Percentiles rank a stretch among this genome's conserved stretches.
Conservation (phyloP, 352 stramenopile genomes). For the Phytophthora capsici region DNA sequence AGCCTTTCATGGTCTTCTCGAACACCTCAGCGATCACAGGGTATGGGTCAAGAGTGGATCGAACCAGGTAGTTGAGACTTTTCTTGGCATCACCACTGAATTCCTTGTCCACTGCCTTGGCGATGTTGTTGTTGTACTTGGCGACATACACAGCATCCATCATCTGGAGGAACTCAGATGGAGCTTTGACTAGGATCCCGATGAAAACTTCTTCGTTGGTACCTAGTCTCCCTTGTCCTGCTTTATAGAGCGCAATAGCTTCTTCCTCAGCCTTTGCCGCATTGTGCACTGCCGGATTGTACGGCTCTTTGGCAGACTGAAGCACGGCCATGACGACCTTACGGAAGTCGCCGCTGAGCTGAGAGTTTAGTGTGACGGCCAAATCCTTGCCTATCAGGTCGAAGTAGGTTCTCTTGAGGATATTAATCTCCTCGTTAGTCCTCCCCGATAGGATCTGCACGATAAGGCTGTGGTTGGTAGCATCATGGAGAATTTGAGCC, state of each 20-base stretch:
- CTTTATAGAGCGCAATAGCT: conserved; percentile 74
- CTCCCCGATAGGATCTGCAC: conserved; percentile 72
- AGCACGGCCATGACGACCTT: conserved; percentile 80
- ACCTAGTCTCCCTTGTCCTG: conserved; percentile 71
- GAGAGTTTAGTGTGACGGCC: conserved; percentile 63
- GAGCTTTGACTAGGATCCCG: conserved; percentile 57
- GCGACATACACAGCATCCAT: conserved; percentile 74
- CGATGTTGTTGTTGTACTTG: conserved; percentile 86
- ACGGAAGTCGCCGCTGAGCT: conserved; percentile 78
- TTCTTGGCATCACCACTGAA: conserved; percentile 83
- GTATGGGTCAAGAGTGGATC: conserved; percentile 65
- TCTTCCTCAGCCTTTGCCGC: conserved; percentile 69
- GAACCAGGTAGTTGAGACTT: conserved; percentile 65
- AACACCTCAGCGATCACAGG: conserved; percentile 73
- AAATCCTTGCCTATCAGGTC: conserved; percentile 73
- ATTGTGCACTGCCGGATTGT: conserved; percentile 72
- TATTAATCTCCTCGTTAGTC: conserved; percentile 82
- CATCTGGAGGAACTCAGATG: conserved; percentile 68
- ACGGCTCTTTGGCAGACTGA: conserved; percentile 54
- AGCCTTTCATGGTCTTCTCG: conserved; percentile 77
- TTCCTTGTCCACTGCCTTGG: conserved; percentile 80
- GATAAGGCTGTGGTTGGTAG: conserved; percentile 73
- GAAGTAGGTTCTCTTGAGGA: conserved; percentile 84
- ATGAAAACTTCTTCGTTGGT: conserved; percentile 84
- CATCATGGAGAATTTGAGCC: conserved; percentile 68